These are phyloP conservation scores for Sarocladium kiliense DNA, from an alignment of 2,329 filamentous ascomycete genomes.

Conservation along the genomic window DNA sequence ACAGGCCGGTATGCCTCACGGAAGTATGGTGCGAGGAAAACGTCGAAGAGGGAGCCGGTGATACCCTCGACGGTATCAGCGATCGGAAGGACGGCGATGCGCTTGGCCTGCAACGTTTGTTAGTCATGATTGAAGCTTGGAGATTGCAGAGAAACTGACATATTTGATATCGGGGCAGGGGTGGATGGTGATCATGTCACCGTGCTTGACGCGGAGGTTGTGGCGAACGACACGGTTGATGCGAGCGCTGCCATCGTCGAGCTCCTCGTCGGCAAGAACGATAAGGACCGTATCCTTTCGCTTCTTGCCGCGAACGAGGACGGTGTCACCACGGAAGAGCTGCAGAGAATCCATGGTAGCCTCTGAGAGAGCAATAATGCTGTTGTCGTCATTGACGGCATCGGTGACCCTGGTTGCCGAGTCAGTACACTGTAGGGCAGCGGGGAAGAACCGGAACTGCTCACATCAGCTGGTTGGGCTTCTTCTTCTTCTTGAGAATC, in stretches of 20 bases:
- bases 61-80: slow-evolving; percentile 97
- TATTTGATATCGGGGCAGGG: slow-evolving; percentile 99
- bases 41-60: slow-evolving; percentile 95
- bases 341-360: slow-evolving; percentile 98
- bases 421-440: slow-evolving; percentile 16
- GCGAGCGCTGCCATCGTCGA: slow-evolving; percentile 93
- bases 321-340: slow-evolving; percentile 97
- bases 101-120: slow-evolving; percentile 69
- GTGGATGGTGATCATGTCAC: slow-evolving; percentile 95
- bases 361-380: slow-evolving; percentile 95
- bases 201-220: slow-evolving; percentile 97
- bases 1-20: slow-evolving; percentile 97
- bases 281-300: slow-evolving; percentile 98
- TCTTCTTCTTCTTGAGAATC: slow-evolving; percentile 99
- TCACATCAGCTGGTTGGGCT: slow-evolving; percentile 98
- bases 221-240: slow-evolving; percentile 99
- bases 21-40: slow-evolving; percentile 99
- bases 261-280: slow-evolving; percentile 93
- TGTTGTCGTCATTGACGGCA: slow-evolving; percentile 99
- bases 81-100: slow-evolving; percentile 95
- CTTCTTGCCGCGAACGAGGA: slow-evolving; percentile 99
- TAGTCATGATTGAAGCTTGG: slow-evolving; percentile 13
- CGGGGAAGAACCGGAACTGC: slow-evolving; percentile 25
- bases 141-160: slow-evolving; percentile 50
- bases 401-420: slow-evolving; percentile 75